Evolutionary conservation across 2,329 filamentous ascomycete species (phyloP).

Genomic region (Alternaria arborescens): DNA sequence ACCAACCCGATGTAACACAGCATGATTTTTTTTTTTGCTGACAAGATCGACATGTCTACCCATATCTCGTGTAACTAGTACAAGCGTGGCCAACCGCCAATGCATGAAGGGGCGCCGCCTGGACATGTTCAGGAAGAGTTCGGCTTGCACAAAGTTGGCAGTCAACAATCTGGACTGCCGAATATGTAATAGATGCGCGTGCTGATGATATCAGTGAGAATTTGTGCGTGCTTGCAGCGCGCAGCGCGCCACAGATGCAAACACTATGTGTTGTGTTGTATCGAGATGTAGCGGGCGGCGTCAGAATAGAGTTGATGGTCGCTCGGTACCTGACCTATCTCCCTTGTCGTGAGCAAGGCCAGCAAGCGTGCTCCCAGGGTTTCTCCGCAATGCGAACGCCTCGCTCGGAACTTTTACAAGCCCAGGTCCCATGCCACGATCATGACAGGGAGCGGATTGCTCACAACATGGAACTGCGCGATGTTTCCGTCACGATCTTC

Average conservation of each 20-base stretch:
- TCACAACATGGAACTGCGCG: constrained; percentile 31
- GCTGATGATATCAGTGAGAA: background rate
- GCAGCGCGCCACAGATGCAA: background rate
- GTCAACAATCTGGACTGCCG: constrained; percentile 15
- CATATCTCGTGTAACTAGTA: constrained; percentile 31
- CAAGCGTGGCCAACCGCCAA: constrained; percentile 22
- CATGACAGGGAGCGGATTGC: constrained; percentile 36
- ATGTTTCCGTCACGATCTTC: constrained; percentile 38
- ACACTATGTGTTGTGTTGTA: constrained; percentile 7
- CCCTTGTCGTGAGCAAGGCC: constrained; percentile 48
- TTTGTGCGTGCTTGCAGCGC: constrained; percentile 2
- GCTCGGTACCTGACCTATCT: constrained; percentile 48
- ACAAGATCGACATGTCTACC: constrained; percentile 29
- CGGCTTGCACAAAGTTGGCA: constrained; percentile 20
- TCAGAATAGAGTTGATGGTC: constrained; percentile 49
- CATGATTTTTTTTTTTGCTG: constrained; percentile 18
- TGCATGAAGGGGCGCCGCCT: constrained; percentile 17
- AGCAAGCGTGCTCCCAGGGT: constrained; percentile 46
- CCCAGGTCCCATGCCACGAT: constrained; percentile 52
- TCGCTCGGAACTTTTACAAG: constrained; percentile 50
- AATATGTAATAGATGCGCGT: background rate
- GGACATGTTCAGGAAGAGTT: constrained; percentile 16
- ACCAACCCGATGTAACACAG: constrained; percentile 31
- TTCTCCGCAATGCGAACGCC: constrained; percentile 52
- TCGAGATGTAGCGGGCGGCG: constrained; percentile 23